A percentile compares a stretch with the other conserved stretches of the same genome.
Evolutionary conservation across 768 basidiomycete species (phyloP).

Genomic region (Naematelia aurantialba): DNA sequence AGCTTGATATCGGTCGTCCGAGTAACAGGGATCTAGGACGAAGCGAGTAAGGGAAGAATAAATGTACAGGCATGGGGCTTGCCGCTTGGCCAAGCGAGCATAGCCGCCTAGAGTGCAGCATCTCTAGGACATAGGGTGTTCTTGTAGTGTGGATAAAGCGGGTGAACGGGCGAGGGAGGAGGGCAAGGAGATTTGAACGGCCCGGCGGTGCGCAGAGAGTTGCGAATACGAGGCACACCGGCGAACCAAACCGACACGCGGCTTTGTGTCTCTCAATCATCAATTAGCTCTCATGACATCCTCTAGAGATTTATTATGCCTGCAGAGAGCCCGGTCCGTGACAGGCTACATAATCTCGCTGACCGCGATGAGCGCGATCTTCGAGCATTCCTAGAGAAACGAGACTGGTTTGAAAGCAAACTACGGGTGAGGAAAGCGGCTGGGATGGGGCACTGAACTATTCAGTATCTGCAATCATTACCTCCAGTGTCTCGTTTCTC

Average conservation of each 20-base stretch:
- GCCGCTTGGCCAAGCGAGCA: not conserved
- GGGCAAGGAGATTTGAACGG: no score
- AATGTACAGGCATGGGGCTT: not conserved
- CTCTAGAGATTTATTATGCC: not conserved
- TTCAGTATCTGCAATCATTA: slow-evolving; percentile 26
- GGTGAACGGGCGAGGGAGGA: no score
- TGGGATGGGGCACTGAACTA: slow-evolving; percentile 3
- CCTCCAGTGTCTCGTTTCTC: slow-evolving; percentile 37
- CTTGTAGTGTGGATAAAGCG: not conserved
- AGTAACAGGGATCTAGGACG: not conserved
- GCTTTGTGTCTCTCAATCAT: no score
- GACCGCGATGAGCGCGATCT: slow-evolving; percentile 34
- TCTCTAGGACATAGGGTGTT: not conserved
- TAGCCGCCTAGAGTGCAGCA: not conserved
- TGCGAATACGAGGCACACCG: not conserved
- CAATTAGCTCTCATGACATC: not conserved
- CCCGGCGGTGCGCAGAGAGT: no score
- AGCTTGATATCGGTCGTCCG: not conserved
- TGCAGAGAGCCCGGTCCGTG: slow-evolving; percentile 7
- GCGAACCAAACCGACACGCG: no score
- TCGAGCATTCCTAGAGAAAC: slow-evolving; percentile 34
- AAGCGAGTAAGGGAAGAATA: not conserved
- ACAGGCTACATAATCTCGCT: slow-evolving; percentile 31
- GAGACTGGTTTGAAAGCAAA: slow-evolving; percentile 39
- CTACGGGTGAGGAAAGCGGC: slow-evolving; percentile 20